Evolutionary conservation across 2,329 filamentous ascomycete genomes (phyloP), one percentile per base, ranked within the genome.

Genomic region (Stachybotrys echinatus): DNA sequence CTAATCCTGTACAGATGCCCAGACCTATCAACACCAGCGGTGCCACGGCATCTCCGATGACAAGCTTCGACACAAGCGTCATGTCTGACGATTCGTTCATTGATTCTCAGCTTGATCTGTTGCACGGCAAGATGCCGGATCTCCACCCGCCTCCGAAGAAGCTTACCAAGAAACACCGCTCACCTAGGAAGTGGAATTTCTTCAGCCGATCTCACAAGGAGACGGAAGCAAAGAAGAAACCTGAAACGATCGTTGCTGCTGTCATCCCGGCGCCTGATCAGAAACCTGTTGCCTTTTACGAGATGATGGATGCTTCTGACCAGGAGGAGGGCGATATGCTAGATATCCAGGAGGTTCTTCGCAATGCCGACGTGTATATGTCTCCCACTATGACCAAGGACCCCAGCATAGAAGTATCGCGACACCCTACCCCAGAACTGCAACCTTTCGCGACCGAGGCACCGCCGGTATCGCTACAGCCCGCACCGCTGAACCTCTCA

Each of bases 171-270:
- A 72, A 74, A 48, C 62, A 74, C 1, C 76, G 72, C 42, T 81
- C 79, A 22, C 80, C 81, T 21, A 74, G 77, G 7, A 83, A 78
- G 56, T 86, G 83, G 83, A 85, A 84, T 54, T 62, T 85, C 12
- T 85, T 86, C 55, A 74, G 81, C 45, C 73, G 80, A 44, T 77
- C 77, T 0, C 76, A 80, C 23, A 73, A 65, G 34, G 68, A 73
- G 40, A 58, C 72, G 3, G 61, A 63, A 47, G 58, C 55, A 3
- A 75, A 73, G 50, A 72, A 71, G 51, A 63, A 62, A 17, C 59
- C 67, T 5, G 68, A 72, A 21, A 60, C 65, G 7, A 58, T 65
- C 6, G 70, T 79, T n/a, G 61, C 74, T 1, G 74, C 75, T 3
- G 71, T 77, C 1, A 72, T 77, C n/a, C 72, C 76, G 42, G 60